These are phyloP conservation scores for Macrophomina tecta DNA, from an alignment of 2,329 filamentous ascomycete species.

Conservation along the genomic window DNA sequence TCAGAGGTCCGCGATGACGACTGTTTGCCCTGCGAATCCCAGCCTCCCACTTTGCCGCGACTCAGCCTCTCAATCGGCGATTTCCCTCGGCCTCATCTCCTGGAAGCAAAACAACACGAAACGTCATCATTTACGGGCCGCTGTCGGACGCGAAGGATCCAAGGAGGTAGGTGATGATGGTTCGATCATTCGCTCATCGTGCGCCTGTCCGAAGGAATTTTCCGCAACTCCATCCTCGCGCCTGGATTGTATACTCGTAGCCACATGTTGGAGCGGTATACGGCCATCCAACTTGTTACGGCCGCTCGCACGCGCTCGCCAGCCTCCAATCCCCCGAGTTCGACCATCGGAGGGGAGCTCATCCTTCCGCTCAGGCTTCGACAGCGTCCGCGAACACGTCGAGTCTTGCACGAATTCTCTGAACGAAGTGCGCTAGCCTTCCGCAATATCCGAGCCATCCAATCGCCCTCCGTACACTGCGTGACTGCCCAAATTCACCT, in stretches of 20 bases:
- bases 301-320: too few relatives aligned
- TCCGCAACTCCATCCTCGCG: not conserved
- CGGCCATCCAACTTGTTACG: too few relatives aligned
- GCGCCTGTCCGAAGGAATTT: not conserved
- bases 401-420: too few relatives aligned
- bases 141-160: not conserved
- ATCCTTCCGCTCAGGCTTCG: too few relatives aligned
- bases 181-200: not conserved
- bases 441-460: too few relatives aligned
- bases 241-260: too few relatives aligned
- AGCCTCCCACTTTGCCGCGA: constrained; percentile 3
- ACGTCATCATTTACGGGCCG: not conserved
- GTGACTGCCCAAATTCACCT: not conserved
- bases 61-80: constrained; percentile 5
- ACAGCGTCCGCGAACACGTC: too few relatives aligned
- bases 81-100: not conserved
- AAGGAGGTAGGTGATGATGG: not conserved
- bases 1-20: constrained; percentile 5
- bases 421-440: too few relatives aligned
- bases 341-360: too few relatives aligned
- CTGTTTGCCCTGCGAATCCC: not conserved
- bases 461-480: too few relatives aligned
- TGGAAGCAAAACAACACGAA: not conserved
- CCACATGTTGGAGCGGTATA: too few relatives aligned
- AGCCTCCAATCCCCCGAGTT: too few relatives aligned